Conservation (phyloP, 23 red algal species). For the Pyropia haitanensis region DNA sequence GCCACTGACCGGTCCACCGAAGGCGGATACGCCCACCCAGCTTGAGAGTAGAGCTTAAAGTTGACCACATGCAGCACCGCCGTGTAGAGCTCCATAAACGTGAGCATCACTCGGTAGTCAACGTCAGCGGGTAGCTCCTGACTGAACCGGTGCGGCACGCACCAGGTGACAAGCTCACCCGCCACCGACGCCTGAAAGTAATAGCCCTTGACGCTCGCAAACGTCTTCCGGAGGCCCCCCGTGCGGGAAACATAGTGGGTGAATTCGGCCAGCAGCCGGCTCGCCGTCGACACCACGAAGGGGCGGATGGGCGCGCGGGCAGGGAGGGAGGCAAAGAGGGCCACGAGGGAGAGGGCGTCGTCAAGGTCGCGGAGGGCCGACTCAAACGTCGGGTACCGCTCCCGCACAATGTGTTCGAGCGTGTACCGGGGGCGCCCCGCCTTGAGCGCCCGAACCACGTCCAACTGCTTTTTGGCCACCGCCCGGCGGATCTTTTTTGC, state of each 20-base stretch:
- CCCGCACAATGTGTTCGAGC: slow-evolving; percentile 82
- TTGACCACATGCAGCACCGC: slow-evolving; percentile 84
- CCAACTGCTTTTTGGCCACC: slow-evolving; percentile 32
- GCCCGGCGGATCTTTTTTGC: slow-evolving; percentile 66
- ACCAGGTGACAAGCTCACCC: slow-evolving; percentile 58
- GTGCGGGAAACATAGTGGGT: slow-evolving; percentile 56
- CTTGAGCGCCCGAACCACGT: slow-evolving; percentile 35
- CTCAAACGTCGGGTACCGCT: slow-evolving; percentile 78
- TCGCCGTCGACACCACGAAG: slow-evolving; percentile 30
- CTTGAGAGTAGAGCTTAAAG: slow-evolving; percentile 54
- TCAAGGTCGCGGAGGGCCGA: slow-evolving; percentile 86
- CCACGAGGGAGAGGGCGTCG: slow-evolving; percentile 74
- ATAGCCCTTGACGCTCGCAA: slow-evolving; percentile 79
- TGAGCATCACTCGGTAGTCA: slow-evolving; percentile 81
- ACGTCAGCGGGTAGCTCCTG: slow-evolving; percentile 76
- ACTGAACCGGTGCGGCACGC: slow-evolving; percentile 70
- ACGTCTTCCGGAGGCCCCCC: slow-evolving; percentile 49
- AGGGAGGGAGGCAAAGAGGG: slow-evolving; percentile 65
- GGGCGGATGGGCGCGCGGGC: slow-evolving; percentile 27
- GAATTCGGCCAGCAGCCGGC: slow-evolving; percentile 66
- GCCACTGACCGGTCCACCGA: slow-evolving; percentile 29
- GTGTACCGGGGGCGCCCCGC: slow-evolving; percentile 33
- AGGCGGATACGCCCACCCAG: slow-evolving; percentile 56
- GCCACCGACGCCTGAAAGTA: slow-evolving; percentile 78
- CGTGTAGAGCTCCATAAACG: slow-evolving; percentile 92